These are phyloP conservation scores for Kodamaea sp. DNA, from an alignment of 1,139 yeast genomes.

Conservation along the genomic window DNA sequence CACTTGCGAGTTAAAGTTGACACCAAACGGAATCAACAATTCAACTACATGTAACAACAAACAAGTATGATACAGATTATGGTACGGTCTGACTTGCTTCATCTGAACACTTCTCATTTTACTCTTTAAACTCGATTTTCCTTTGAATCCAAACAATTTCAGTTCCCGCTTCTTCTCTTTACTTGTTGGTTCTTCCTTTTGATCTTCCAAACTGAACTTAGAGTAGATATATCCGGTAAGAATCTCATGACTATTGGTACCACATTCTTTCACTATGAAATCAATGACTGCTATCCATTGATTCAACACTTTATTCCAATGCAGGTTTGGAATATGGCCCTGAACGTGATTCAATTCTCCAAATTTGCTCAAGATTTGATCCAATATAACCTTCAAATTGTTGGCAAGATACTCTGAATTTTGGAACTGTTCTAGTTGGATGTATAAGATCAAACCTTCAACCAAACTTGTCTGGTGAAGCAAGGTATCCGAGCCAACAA, in stretches of 20 bases:
- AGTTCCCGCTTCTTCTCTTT: constrained; percentile 25
- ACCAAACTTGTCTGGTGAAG: constrained; percentile 32
- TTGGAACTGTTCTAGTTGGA: constrained; percentile 44
- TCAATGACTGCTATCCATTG: constrained; percentile 34
- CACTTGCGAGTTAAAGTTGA: constrained; percentile 29
- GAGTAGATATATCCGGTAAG: constrained; percentile 30
- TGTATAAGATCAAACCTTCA: constrained; percentile 34
- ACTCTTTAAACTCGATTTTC: constrained; percentile 20
- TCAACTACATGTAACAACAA: constrained; percentile 32
- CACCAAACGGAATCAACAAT: constrained; percentile 36
- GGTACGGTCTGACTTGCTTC: constrained; percentile 26
- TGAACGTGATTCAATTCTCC: constrained; percentile 18
- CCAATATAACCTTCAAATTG: constrained; percentile 29
- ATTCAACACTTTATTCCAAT: constrained; percentile 30
- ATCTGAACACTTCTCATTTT: constrained; percentile 17
- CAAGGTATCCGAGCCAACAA: constrained; percentile 20
- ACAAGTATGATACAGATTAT: constrained; percentile 32
- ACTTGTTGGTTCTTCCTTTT: constrained; percentile 4
- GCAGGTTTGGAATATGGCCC: constrained; percentile 32
- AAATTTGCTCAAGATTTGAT: constrained; percentile 31
- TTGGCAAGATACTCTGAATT: constrained; percentile 34
- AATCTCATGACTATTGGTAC: constrained; percentile 38
- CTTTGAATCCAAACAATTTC: constrained; percentile 27
- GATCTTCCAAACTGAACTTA: constrained; percentile 22
- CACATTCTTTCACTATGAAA: constrained; percentile 37